phyloP scores from a whole-genome alignment of 306 rosid genomes.

The Corylus americana region DNA sequence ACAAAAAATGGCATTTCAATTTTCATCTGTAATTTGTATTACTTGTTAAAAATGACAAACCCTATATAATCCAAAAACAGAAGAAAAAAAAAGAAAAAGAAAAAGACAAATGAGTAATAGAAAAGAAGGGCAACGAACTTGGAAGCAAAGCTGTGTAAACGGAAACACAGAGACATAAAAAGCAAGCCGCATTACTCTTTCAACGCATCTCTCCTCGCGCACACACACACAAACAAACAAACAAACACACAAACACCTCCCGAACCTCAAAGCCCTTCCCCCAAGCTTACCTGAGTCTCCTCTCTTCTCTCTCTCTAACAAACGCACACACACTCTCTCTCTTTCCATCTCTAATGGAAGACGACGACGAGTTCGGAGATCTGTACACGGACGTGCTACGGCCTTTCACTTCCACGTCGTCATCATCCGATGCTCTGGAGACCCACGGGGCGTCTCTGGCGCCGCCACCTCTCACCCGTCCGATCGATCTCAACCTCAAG shows the following conservation, averaged over 20 bases:
- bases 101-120: background rate
- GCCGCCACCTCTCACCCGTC: constrained; percentile 32
- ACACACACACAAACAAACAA: no score
- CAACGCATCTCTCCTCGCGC: background rate
- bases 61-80: no score
- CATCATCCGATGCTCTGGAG: constrained; percentile 45
- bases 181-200: background rate
- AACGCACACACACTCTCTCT: background rate
- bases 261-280: constrained; percentile 34
- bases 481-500: constrained; percentile 70
- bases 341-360: constrained; percentile 60
- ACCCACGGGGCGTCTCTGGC: constrained; percentile 31
- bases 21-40: no score
- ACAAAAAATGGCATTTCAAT: no score
- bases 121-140: background rate
- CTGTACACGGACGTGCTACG: constrained; percentile 86
- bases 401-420: constrained; percentile 50
- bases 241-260: constrained; percentile 6
- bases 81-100: background rate
- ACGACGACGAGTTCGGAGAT: constrained; percentile 99
- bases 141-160: background rate
- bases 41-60: no score
- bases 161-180: background rate
- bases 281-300: background rate
- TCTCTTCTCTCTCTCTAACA: constrained; percentile 24